Evolutionary conservation across 352 stramenopile species (phyloP).

Genomic region (Globisporangium parvum): DNA sequence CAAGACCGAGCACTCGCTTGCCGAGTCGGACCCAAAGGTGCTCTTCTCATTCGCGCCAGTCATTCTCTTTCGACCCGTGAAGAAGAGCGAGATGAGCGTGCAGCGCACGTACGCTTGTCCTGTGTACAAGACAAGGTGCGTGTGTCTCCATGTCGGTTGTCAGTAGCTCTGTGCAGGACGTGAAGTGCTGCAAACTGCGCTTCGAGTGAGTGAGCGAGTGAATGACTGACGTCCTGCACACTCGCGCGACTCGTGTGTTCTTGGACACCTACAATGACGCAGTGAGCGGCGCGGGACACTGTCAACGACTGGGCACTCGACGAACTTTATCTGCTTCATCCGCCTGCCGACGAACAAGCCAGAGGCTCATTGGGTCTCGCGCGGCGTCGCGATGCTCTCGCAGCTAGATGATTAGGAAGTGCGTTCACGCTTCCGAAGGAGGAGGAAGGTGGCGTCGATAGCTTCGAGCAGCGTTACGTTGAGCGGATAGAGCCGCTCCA

Average conservation of each 20-base stretch:
- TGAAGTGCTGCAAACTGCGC: neutral
- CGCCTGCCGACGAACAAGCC: slow-evolving; percentile 70
- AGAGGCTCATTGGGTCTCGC: slow-evolving; percentile 89
- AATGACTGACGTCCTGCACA: neutral
- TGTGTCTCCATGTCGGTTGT: neutral
- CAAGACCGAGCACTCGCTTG: slow-evolving; percentile 57
- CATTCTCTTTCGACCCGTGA: slow-evolving; percentile 78
- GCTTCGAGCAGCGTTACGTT: too few species aligned
- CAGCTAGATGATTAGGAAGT: slow-evolving; percentile 76
- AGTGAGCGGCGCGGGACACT: slow-evolving; percentile 87
- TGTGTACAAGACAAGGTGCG: slow-evolving; percentile 92
- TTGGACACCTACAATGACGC: neutral
- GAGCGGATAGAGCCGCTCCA: too few species aligned
- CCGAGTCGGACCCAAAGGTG: slow-evolving; percentile 84
- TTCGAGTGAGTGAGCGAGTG: neutral
- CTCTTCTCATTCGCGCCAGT: slow-evolving; percentile 82
- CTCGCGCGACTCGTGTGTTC: neutral
- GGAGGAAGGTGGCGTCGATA: neutral
- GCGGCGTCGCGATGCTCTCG: slow-evolving; percentile 91
- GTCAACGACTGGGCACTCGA: slow-evolving; percentile 92
- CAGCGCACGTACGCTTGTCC: slow-evolving; percentile 83
- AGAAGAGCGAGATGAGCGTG: slow-evolving; percentile 71
- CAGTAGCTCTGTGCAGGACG: neutral
- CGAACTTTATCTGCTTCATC: slow-evolving; percentile 95
- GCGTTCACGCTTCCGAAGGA: neutral